Base-by-base conservation (phyloP, 306 rosid species). In the Echinosophora koreensis region DNA sequence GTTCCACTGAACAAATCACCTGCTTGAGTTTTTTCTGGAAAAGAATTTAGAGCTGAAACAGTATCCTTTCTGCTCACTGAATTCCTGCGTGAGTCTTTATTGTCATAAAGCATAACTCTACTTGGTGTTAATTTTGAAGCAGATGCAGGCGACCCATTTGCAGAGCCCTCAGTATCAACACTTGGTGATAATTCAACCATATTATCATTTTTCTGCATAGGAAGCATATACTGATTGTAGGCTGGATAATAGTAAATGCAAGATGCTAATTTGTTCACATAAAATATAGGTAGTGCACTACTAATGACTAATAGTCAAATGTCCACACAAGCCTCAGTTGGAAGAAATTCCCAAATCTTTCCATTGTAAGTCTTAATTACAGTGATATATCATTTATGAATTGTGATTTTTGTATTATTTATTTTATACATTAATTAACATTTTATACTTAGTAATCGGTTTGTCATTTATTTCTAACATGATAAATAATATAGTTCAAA, bases 1-100 rank as follows among this genome's bases (percentile, higher is more conserved):
- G 90, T 85, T 69, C 72, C 91, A 74, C 92, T 79, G 47, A 90
- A 90, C 84, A 90, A 88, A 73, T 90, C 97, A 66, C 97, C 97
- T 2, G 96, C 97, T 88, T 93, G 96, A 38, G 90, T 90, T 82
- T 77, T 86, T 80, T 82, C 90, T 2, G 89, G 91, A 83, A 73
- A 86, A 62, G 92, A 90, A 82, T 84, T 83, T 18, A 78, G 49
- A 34, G 92, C 80, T 72, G 87, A 74, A 77, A 87, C 90, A 71
- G 82, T 88, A 74, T 83, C 91, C 83, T 54, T 86, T 80, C 79
- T 89, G 77, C 92, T 78, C 79, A 84, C 78, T 67, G 94, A 93
- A 83, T 78, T 87, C 78, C 97, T 89, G 60, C 69, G 74, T 50
- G 84, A 89, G 78, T 85, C 90, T 83, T 92, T 90, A 84, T 73